Evolutionary conservation across 768 basidiomycete genomes (phyloP).

Genomic region (Mrakia gelida): DNA sequence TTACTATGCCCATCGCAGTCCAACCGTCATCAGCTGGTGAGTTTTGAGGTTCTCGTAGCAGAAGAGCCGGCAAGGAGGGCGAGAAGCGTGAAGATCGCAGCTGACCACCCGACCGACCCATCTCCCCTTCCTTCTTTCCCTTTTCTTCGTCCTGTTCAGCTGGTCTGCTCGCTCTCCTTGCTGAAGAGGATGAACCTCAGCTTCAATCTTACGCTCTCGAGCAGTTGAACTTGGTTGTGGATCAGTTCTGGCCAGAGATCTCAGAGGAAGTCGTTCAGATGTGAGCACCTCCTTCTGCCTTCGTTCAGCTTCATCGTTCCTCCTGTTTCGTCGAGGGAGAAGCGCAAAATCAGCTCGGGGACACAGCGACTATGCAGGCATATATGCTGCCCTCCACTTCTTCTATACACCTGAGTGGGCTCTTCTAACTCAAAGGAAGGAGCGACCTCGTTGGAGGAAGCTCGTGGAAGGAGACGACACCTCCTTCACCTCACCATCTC

Average conservation of each 20-base stretch:
- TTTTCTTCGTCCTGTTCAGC: constrained; percentile 48
- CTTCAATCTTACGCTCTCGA: constrained; percentile 90
- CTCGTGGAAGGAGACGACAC: too few species aligned
- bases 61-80: background rate
- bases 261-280: constrained; percentile 87
- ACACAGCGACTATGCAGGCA: too few species aligned
- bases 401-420: too few species aligned
- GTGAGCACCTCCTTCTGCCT: constrained; percentile 53
- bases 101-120: background rate
- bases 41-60: constrained; percentile 55
- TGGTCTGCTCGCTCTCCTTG: constrained; percentile 84
- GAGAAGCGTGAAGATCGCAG: background rate
- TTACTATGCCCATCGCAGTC: constrained; percentile 19
- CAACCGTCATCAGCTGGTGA: constrained; percentile 14
- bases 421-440: too few species aligned
- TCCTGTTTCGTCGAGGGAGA: too few species aligned
- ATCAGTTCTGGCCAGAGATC: constrained; percentile 98
- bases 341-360: too few species aligned
- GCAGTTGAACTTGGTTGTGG: constrained; percentile 73
- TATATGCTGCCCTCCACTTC: background rate
- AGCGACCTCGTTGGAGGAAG: too few species aligned
- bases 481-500: too few species aligned
- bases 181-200: constrained; percentile 68
- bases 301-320: background rate
- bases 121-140: constrained; percentile 1